A percentile compares a stretch with the other conserved stretches of the same genome.
phyloP scores from a whole-genome alignment of 1,284 basidiomycete species.

The Naganishia sp. region DNA sequence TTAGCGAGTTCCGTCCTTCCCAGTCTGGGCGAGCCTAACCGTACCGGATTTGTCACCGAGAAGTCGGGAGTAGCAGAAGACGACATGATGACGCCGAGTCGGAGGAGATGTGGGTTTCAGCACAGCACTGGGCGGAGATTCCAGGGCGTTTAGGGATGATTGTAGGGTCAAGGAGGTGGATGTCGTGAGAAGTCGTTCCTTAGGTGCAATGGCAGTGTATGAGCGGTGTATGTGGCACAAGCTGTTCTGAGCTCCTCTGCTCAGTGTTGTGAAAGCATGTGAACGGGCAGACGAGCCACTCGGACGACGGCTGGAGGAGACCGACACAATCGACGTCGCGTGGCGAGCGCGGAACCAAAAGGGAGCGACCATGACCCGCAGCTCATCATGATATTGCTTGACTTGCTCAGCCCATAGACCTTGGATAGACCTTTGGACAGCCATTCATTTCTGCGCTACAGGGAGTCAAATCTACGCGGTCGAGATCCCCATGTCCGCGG shows the following conservation, averaged over 20 bases:
- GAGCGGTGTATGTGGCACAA: too few species aligned
- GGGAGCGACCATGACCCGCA: too few species aligned
- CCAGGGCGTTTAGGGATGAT: too few species aligned
- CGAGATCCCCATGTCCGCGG: too few species aligned
- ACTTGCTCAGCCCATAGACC: too few species aligned
- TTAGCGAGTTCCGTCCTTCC: not conserved
- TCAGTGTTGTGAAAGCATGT: not conserved
- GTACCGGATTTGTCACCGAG: conserved; percentile 33
- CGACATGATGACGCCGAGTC: conserved; percentile 23
- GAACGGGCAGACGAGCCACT: not conserved
- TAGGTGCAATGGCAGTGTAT: too few species aligned
- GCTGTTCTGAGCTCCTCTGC: too few species aligned
- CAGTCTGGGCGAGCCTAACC: not conserved
- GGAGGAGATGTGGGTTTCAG: not conserved
- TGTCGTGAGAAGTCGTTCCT: too few species aligned
- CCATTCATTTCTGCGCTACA: too few species aligned
- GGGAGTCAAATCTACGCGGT: too few species aligned
- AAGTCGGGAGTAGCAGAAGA: conserved; percentile 32
- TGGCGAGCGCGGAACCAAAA: conserved; percentile 11
- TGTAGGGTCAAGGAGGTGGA: too few species aligned
- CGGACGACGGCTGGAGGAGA: conserved; percentile 6
- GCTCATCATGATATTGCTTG: not conserved
- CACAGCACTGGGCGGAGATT: not conserved
- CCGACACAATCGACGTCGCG: conserved; percentile 20
- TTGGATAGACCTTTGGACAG: too few species aligned